A percentile compares a stretch with the other conserved stretches of the same genome.
Conservation (phyloP, 768 basidiomycete genomes). For the Tulasnella sp. region DNA sequence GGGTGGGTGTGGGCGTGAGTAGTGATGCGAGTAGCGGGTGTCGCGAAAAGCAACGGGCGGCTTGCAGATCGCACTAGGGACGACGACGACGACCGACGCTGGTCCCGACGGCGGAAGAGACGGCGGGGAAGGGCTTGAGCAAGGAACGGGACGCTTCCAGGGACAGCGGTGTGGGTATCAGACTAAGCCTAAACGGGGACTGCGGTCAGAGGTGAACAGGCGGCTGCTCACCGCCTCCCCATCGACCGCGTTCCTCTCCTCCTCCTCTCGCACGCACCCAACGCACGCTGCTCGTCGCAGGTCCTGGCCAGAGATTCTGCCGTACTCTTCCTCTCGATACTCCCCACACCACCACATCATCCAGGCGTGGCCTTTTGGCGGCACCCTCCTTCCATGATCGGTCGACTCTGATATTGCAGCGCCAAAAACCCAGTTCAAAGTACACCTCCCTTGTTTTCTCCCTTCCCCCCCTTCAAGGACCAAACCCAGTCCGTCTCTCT, state of each 20-base stretch:
- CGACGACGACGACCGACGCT: slow-evolving; percentile 8
- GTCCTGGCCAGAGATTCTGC: slow-evolving; percentile 3
- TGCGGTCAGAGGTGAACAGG: slow-evolving; percentile 13
- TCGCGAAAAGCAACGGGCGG: not conserved
- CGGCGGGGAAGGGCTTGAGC: too few relatives aligned
- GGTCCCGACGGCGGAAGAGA: slow-evolving; percentile 1
- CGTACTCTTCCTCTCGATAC: slow-evolving; percentile 3
- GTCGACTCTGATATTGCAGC: slow-evolving; percentile 3
- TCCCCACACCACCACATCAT: slow-evolving; percentile 2
- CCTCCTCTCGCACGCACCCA: not conserved
- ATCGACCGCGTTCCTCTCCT: not conserved
- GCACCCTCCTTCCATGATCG: slow-evolving; percentile 17
- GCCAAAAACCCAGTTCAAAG: slow-evolving; percentile 12
- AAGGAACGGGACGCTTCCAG: slow-evolving; percentile 6
- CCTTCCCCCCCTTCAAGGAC: slow-evolving; percentile 10
- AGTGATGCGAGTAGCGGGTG: slow-evolving; percentile 6
- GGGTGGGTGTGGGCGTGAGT: not conserved
- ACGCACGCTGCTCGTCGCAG: not conserved
- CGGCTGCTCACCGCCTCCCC: slow-evolving; percentile 19
- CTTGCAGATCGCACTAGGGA: slow-evolving; percentile 4
- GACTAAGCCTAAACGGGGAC: slow-evolving; percentile 8
- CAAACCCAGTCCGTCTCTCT: not conserved
- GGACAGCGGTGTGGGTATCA: slow-evolving; percentile 9
- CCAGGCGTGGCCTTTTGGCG: slow-evolving; percentile 3
- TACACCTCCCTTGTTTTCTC: slow-evolving; percentile 8